phyloP scores from a whole-genome alignment of 257 asterid genomes.

The Solanum microdontum region DNA sequence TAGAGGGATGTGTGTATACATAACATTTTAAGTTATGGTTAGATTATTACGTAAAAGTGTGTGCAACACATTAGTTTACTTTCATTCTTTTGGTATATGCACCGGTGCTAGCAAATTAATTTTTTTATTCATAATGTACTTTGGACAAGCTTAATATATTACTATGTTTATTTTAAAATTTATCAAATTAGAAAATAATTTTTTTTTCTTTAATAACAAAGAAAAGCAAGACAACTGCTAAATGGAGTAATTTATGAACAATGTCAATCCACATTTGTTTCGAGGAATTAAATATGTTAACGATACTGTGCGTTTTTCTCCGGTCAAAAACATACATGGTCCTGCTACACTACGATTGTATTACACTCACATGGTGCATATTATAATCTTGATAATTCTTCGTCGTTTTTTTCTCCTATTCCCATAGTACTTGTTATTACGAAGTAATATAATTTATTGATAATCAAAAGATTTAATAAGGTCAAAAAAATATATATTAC shows the following conservation, averaged over 20 bases:
- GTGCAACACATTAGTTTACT: background rate
- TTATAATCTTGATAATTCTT: background rate
- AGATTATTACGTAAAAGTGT: background rate
- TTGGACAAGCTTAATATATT: background rate
- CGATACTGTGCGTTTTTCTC: background rate
- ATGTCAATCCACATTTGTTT: background rate
- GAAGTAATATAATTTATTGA: too few relatives aligned
- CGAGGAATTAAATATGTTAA: background rate
- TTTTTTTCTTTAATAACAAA: too few relatives aligned
- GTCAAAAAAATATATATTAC: background rate
- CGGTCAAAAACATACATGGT: background rate
- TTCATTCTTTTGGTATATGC: background rate
- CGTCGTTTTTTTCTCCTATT: background rate
- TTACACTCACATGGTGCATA: background rate
- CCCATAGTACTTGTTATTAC: background rate
- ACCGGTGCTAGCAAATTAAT: background rate
- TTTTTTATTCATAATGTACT: background rate
- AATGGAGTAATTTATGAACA: background rate
- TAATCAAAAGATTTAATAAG: background rate
- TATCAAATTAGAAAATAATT: background rate
- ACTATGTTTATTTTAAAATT: background rate
- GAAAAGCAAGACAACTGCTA: too few relatives aligned
- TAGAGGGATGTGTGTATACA: background rate
- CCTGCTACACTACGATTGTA: background rate
- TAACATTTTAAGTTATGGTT: too few relatives aligned